A percentile compares a stretch with the other conserved stretches of the same genome.
Evolutionary conservation across 2,329 filamentous ascomycete species (phyloP).

Genomic region (Magnaporthales sp.): DNA sequence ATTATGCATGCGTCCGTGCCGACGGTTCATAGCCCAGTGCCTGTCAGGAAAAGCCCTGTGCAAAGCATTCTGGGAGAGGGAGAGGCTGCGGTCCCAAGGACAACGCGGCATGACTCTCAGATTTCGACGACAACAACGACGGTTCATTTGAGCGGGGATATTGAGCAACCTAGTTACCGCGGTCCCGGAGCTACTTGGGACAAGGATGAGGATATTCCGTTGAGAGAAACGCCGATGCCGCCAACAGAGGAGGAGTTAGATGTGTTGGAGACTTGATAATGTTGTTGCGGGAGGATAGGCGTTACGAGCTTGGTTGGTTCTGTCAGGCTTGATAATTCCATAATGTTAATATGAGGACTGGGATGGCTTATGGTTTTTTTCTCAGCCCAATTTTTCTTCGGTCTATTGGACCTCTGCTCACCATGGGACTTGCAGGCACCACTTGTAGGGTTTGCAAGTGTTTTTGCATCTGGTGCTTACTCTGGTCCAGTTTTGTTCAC

Average conservation of each 20-base stretch:
- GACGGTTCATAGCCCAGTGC: constrained; percentile 26
- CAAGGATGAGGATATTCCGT: constrained; percentile 34
- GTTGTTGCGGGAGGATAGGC: background rate
- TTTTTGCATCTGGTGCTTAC: background rate
- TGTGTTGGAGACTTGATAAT: constrained; percentile 27
- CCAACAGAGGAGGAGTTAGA: constrained; percentile 32
- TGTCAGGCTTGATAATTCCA: background rate
- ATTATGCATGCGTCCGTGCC: constrained; percentile 24
- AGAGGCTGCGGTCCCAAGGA: constrained; percentile 7
- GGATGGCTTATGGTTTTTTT: background rate
- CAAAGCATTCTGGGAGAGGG: constrained; percentile 15
- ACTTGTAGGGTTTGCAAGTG: background rate
- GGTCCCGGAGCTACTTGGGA: constrained; percentile 43
- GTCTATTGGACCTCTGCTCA: background rate
- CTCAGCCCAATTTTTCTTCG: background rate
- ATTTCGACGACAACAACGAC: constrained; percentile 6
- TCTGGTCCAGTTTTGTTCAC: background rate
- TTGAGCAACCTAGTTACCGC: constrained; percentile 36
- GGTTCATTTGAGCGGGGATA: constrained; percentile 9
- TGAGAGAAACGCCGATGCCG: constrained; percentile 20
- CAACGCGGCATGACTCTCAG: background rate
- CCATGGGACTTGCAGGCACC: background rate
- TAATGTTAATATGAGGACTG: background rate
- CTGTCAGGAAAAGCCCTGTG: constrained; percentile 19
- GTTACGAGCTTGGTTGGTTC: background rate